Base-by-base conservation (phyloP, 179 eudicot species). In the Spergularia azorica region DNA sequence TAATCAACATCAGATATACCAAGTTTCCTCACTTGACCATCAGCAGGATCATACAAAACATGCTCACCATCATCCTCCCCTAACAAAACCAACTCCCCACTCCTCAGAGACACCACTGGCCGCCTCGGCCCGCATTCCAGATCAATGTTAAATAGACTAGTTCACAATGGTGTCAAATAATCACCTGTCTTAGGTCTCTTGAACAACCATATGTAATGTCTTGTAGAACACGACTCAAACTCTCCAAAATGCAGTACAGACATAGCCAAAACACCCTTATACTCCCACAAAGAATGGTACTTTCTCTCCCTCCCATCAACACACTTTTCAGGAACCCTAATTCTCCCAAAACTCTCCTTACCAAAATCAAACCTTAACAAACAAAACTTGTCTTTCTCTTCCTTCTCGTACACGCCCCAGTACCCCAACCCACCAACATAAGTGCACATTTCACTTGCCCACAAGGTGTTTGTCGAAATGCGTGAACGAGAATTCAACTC, bases 231-330 rank as follows among this genome's bases (percentile, higher is more conserved):
- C 57, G 81, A 63, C 20, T 82, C 81, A 11, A 82, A 82, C 41
- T 67, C 79, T 4, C 76, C 81, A 3, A 82, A 82, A 56, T 72
- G 84, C 20, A 78, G 54, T 38, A 78, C 84, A 11, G 84, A 78
- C 2, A 82, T 21, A 0, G 84, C 81, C 59, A 82, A 70, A 36
- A 50, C 39, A 7, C 79, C 84, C 16, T 60, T 57, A 71, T 46
- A 70, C 54, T 74, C 81, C 84, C 84, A 82, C 60, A 82, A 70
- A 74, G 76, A 78, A 57, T 82, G 79, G 17, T 68, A 78, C 81
- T 77, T 82, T 71, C 41, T 78, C 56, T 57, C 81, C 6, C 69
- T 13, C 41, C 84, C 84, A 78, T 78, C 76, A 70, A 82, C 71
- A 63, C 81, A 78, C 5, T 55, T 54, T 13, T 12, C 69, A 12